Evolutionary conservation across 2,329 filamentous ascomycete genomes (phyloP).

Genomic region (Diaporthe citriasiana): DNA sequence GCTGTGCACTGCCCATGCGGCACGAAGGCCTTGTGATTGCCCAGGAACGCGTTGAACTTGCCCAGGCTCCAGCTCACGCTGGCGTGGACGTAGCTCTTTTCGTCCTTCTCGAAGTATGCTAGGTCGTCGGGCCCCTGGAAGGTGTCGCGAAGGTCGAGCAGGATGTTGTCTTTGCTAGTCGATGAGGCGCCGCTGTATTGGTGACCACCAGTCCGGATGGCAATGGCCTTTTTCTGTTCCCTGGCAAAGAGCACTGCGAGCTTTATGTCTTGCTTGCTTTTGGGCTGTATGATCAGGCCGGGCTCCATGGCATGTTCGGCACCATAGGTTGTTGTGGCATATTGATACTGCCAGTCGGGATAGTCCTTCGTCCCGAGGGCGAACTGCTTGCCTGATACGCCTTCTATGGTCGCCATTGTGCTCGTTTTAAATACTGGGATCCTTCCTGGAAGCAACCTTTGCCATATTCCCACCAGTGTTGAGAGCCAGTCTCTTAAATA

Average conservation of each 20-base stretch:
- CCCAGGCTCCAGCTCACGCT: slow-evolving; percentile 59
- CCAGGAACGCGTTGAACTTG: slow-evolving; percentile 59
- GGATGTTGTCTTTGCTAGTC: slow-evolving; percentile 59
- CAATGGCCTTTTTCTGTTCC: slow-evolving; percentile 56
- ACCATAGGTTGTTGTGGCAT: slow-evolving; percentile 59
- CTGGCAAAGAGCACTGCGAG: slow-evolving; percentile 57
- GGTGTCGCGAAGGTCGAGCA: slow-evolving; percentile 59
- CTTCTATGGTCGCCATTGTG: slow-evolving; percentile 36
- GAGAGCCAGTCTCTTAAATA: background rate
- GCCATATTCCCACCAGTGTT: background rate
- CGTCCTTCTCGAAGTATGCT: slow-evolving; percentile 51
- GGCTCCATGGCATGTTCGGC: slow-evolving; percentile 60
- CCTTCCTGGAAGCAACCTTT: background rate
- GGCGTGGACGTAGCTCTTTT: slow-evolving; percentile 53
- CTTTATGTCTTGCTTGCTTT: slow-evolving; percentile 58
- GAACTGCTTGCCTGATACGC: slow-evolving; percentile 34
- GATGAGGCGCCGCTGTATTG: slow-evolving; percentile 66
- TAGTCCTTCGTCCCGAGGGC: slow-evolving; percentile 10
- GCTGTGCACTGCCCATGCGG: slow-evolving; percentile 61
- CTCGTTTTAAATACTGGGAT: rapidly evolving
- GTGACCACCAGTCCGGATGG: slow-evolving; percentile 63
- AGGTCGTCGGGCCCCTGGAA: slow-evolving; percentile 53
- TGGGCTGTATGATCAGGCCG: slow-evolving; percentile 59
- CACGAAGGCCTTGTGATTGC: slow-evolving; percentile 58
- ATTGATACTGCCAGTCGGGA: slow-evolving; percentile 55